Evolutionary conservation across 2,329 filamentous ascomycete species (phyloP), one percentile per base, ranked within the genome.

Genomic region (Nemania sp.): DNA sequence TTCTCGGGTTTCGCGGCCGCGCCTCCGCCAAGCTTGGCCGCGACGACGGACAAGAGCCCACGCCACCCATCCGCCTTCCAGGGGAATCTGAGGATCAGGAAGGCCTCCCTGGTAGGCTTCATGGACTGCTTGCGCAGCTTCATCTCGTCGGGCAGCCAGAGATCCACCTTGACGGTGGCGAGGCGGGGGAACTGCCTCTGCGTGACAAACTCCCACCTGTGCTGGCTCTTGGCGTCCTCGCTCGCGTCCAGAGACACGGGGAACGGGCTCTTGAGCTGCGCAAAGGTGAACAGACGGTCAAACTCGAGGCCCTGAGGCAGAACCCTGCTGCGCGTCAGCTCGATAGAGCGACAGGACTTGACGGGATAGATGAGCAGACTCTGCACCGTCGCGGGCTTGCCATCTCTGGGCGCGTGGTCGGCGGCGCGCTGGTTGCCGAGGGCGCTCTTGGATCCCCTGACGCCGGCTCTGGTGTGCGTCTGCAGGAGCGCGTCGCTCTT

Each of bases 241-340:
- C 73, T 67, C 12, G 71, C 69, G 51, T 76, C 71, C n/a, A 74
- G 67, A 15, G 71, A 60, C 17, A 77, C 75, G 2, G 80, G 78
- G 61, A 81, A 81, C 39, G 78, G 77, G 68, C 78, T 80, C 72
- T 78, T 79, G 62, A 83, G 79, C 74, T 93, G 89, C 1, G 90
- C 92, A 72, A 97, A 91, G 49, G 87, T 89, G 78, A 92, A 96
- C 67, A 94, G 84, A 5, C 92, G 86, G 75, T 97, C 92, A 74
- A 89, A 90, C 72, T 89, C 84, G 58, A 96, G 80, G 2, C 92
- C 92, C 2, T 85, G 85, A 5, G 85, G 78, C 47, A 91, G 76
- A 15, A 95, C 81, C 55, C 85, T 83, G 61, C 84, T 85, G 62
- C 81, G 78, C 53, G 83, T 77, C 48, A 97, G 75, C 76, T 95